Evolutionary conservation across 2,329 filamentous ascomycete species (phyloP).

Genomic region (Aspergillus candidus): DNA sequence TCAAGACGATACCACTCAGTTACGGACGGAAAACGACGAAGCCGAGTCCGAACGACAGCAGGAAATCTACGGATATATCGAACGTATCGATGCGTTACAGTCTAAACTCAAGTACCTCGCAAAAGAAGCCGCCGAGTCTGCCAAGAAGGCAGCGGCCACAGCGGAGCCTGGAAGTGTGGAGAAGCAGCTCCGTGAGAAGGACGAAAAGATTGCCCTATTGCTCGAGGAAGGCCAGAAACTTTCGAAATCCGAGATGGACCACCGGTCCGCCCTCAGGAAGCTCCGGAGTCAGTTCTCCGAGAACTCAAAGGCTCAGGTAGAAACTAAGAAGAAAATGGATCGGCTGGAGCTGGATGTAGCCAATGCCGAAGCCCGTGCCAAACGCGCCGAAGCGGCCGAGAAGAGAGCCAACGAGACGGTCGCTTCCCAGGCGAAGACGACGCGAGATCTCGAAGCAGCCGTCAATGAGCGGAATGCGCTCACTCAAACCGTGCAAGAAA

Average conservation of each 20-base stretch:
- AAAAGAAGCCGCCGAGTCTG: conserved; percentile 68
- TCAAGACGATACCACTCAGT: conserved; percentile 40
- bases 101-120: conserved; percentile 85
- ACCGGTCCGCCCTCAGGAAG: conserved; percentile 76
- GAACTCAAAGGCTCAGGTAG: conserved; percentile 46
- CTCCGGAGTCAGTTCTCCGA: conserved; percentile 52
- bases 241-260: conserved; percentile 78
- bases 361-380: conserved; percentile 50
- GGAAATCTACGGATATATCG: conserved; percentile 75
- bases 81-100: conserved; percentile 86
- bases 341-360: conserved; percentile 53
- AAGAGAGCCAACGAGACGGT: conserved; percentile 52
- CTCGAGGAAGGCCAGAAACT: conserved; percentile 90
- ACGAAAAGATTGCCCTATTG: conserved; percentile 80
- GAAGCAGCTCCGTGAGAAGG: conserved; percentile 79
- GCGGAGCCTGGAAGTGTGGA: conserved; percentile 62
- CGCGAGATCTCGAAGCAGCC: conserved; percentile 56
- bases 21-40: conserved; percentile 47
- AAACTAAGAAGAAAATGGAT: conserved; percentile 51
- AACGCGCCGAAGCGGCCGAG: conserved; percentile 54
- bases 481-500: conserved; percentile 58
- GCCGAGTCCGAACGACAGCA: conserved; percentile 62
- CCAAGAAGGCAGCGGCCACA: conserved; percentile 60
- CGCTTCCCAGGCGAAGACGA: conserved; percentile 45
- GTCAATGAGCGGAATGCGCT: conserved; percentile 59